These are phyloP conservation scores for Juglanconis oblonga DNA, from an alignment of 2,329 filamentous ascomycete species.

Conservation along the genomic window DNA sequence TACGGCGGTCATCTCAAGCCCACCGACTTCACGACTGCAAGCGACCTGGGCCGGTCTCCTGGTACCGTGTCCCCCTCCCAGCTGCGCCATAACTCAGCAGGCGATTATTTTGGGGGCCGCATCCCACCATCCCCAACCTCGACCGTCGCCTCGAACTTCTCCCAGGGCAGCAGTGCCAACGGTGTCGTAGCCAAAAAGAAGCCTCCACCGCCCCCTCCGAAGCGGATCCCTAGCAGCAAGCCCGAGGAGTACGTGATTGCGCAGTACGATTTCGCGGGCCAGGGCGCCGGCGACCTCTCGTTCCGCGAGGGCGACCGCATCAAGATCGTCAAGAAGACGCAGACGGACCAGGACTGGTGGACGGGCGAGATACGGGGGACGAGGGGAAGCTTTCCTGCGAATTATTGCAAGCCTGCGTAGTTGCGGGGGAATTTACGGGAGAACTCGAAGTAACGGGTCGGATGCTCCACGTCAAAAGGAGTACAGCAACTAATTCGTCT, in stretches of 20 bases:
- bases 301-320: constrained; percentile 79
- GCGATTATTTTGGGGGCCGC: constrained; percentile 31
- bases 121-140: constrained; percentile 24
- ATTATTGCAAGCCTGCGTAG: constrained; percentile 62
- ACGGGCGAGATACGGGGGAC: constrained; percentile 69
- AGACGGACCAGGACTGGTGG: constrained; percentile 85
- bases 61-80: constrained; percentile 18
- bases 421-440: neutral
- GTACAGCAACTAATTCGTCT: neutral
- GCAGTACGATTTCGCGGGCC: constrained; percentile 71
- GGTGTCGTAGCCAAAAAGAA: constrained; percentile 65
- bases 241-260: constrained; percentile 63
- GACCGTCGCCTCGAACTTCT: constrained; percentile 25
- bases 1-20: constrained; percentile 33
- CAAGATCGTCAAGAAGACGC: constrained; percentile 72
- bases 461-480: neutral
- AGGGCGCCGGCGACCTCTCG: constrained; percentile 66
- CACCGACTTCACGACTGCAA: constrained; percentile 45
- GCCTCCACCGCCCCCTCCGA: constrained; percentile 68
- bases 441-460: neutral
- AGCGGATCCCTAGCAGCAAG: constrained; percentile 50
- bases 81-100: constrained; percentile 23
- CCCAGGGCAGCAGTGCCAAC: constrained; percentile 15
- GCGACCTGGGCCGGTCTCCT: constrained; percentile 34
- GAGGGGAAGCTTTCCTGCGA: constrained; percentile 75